Evolutionary conservation across 2,329 filamentous ascomycete genomes (phyloP), one percentile per base, ranked within the genome.

Genomic region (Leptographium procerum): DNA sequence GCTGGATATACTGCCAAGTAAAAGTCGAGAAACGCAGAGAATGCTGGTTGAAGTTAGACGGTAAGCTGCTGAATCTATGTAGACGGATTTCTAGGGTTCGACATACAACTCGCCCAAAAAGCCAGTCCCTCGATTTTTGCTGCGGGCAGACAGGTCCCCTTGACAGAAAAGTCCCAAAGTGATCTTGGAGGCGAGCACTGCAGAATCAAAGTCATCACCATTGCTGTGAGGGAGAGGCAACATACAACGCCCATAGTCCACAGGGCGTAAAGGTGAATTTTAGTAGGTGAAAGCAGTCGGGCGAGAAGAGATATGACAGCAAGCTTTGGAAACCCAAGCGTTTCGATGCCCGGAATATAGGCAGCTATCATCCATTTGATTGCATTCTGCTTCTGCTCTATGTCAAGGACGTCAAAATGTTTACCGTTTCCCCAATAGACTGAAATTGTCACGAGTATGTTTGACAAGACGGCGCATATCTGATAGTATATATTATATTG

Each of bases 71-170:
- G 13, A 16, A 8, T n/a, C 40, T 19, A 43, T 4, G n/a, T 8
- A 9, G 40, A 43, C 4, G n/a, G 5, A n/a, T 43, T 43, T 7
- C 9, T 7, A 19, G 19, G 19, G 40, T 16, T 43, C 19, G 19
- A 33, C 36, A 22, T 47, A 55, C 54, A 16, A 43, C 54, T 56
- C 28, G 54, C 54, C 54, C 54, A 56, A n/a, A 56, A 56, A 5
- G 54, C 54, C 40, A 56, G 8, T 5, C 54, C 54, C 19, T 36
- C 31, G 3, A 56, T 10, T 4, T 9, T 45, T 16, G 4, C 13
- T 1, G 28, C 2, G 2, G 36, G 6, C 11, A 56, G 14, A 29
- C 54, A 56, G 14, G 26, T 34, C 1, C 40, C 31, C 8, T 24
- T 2, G 14, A 47, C n/a, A 11, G 54, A 47, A 22, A 48, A 56